Evolutionary conservation across 345 rosid species (phyloP).

Genomic region (Eucalyptus urophylla): DNA sequence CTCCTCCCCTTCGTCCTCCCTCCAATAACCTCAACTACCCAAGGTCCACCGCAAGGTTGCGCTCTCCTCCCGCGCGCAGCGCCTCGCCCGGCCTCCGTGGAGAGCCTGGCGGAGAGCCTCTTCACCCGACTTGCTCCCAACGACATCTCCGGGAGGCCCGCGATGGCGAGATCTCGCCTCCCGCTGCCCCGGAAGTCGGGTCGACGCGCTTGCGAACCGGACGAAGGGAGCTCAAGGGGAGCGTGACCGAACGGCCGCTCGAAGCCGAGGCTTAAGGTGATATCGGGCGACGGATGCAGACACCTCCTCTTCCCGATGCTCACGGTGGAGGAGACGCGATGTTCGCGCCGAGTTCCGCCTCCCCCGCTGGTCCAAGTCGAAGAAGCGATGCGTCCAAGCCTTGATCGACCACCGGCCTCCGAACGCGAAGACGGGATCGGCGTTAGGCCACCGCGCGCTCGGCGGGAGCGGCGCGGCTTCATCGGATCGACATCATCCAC

Average conservation of each 20-base stretch:
- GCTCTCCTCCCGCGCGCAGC: conserved; percentile 4
- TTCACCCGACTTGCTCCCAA: conserved; percentile 44
- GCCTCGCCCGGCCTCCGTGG: not conserved
- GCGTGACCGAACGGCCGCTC: conserved; percentile 45
- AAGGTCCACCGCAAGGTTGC: conserved; percentile 35
- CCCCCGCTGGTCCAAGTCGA: conserved; percentile 51
- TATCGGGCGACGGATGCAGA: conserved; percentile 86
- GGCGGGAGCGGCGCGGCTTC: conserved; percentile 74
- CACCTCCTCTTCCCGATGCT: conserved; percentile 75
- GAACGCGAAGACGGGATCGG: conserved; percentile 75
- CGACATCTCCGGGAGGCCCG: conserved; percentile 79
- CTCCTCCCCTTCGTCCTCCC: conserved; percentile 56
- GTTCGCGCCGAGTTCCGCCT: conserved; percentile 87
- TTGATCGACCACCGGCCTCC: conserved; percentile 73
- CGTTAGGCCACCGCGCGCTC: conserved; percentile 93
- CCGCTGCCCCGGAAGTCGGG: too few relatives aligned
- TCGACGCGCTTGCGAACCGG: conserved; percentile 73
- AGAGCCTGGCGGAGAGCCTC: conserved; percentile 20
- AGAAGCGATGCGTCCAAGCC: conserved; percentile 71
- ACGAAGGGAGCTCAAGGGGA: conserved; percentile 73
- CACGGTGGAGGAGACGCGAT: conserved; percentile 73
- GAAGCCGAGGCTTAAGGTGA: conserved; percentile 73
- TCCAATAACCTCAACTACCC: conserved; percentile 71
- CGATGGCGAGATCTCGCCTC: conserved; percentile 81
- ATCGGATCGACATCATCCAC: conserved; percentile 78